These are phyloP conservation scores for Podospora pseudocomata DNA, from an alignment of 495 filamentous ascomycete genomes.

Conservation along the genomic window DNA sequence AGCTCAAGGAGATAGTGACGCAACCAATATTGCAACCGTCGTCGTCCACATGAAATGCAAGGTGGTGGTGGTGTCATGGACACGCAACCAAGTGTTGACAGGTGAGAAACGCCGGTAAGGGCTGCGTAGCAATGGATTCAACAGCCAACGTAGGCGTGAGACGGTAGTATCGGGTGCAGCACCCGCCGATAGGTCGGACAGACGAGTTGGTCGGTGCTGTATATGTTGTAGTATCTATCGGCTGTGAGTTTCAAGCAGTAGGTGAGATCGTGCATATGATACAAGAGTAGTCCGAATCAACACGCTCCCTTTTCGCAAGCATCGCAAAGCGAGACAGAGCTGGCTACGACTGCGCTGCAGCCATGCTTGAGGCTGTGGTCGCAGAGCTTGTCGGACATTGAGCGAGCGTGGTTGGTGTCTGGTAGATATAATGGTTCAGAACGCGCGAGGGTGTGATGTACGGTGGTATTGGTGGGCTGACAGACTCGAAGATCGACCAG, in stretches of 20 bases:
- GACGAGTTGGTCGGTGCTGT: background rate
- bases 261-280: background rate
- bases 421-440: background rate
- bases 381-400: conserved; percentile 14
- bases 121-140: background rate
- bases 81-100: background rate
- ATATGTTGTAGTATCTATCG: background rate
- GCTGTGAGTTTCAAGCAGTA: background rate
- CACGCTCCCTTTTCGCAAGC: background rate
- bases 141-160: background rate
- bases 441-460: background rate
- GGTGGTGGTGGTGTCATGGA: background rate
- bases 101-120: background rate
- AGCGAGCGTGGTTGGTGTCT: background rate
- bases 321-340: background rate
- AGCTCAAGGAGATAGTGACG: background rate
- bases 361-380: conserved; percentile 10
- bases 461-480: background rate
- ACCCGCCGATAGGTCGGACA: background rate
- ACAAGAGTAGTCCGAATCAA: background rate
- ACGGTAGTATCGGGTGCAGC: background rate
- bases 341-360: conserved; percentile 4
- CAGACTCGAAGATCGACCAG: background rate
- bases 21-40: background rate
- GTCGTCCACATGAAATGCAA: background rate